phyloP scores from a whole-genome alignment of 1,284 basidiomycete genomes.

The Rhodotorula sp. region DNA sequence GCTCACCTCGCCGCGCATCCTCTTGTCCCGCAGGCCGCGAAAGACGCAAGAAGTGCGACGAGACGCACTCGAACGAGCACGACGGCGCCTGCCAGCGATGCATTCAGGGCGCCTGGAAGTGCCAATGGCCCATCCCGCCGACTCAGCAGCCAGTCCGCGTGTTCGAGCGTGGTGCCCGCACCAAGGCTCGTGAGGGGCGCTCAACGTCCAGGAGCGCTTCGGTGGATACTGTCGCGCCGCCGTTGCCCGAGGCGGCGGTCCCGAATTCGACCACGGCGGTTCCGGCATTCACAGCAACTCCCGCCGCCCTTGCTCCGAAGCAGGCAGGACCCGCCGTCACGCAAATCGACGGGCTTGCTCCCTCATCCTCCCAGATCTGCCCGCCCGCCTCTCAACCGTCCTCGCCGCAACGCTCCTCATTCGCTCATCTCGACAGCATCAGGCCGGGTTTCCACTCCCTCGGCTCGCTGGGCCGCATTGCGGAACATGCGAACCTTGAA shows the following conservation, averaged over 20 bases:
- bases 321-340: no score
- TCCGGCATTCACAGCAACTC: no score
- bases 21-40: not conserved
- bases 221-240: not conserved
- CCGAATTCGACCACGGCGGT: no score
- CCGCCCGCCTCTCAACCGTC: no score
- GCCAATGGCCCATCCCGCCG: not conserved
- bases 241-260: not conserved
- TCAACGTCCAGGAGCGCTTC: not conserved
- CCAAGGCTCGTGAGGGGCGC: not conserved
- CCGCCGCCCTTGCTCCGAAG: no score
- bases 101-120: not conserved
- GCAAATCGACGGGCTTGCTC: no score
- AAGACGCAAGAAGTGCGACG: not conserved
- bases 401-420: no score
- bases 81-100: not conserved
- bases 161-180: not conserved
- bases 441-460: no score
- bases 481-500: no score
- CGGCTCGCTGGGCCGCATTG: no score
- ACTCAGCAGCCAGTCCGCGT: not conserved
- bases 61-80: not conserved
- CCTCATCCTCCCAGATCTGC: no score
- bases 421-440: no score
- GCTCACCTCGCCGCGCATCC: not conserved